phyloP scores from a whole-genome alignment of 2,329 filamentous ascomycete genomes.

The Remersonia thermophila region DNA sequence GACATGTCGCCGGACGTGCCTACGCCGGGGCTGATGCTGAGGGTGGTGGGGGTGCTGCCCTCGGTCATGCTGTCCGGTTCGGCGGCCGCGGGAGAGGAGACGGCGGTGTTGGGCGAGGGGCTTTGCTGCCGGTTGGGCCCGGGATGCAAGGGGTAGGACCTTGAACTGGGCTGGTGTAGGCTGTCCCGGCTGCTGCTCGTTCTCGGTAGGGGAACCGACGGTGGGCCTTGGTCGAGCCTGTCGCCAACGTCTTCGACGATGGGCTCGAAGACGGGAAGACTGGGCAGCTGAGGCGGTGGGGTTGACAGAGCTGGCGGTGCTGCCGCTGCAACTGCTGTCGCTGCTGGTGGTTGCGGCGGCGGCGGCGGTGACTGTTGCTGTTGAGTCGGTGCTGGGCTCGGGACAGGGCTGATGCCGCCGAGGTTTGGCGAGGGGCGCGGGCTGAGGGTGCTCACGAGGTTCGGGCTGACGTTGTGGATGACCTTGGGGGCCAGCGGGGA shows the following conservation, averaged over 20 bases:
- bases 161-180: background rate
- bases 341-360: background rate
- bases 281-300: constrained; percentile 13
- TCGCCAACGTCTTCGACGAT: constrained; percentile 12
- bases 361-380: background rate
- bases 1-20: no score
- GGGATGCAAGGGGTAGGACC: background rate
- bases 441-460: background rate
- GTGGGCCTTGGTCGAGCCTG: constrained; percentile 2
- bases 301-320: background rate
- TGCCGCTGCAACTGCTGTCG: no score
- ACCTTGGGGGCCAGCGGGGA: constrained; percentile 16
- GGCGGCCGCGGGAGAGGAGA: constrained; percentile 7
- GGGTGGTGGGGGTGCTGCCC: constrained; percentile 17
- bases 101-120: background rate
- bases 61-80: constrained; percentile 21
- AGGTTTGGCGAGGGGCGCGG: no score
- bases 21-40: no score
- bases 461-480: constrained; percentile 2
- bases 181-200: no score
- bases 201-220: no score
- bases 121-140: no score
- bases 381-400: background rate
- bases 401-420: background rate
- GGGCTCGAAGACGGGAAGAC: constrained; percentile 13